A percentile compares a stretch with the other conserved stretches of the same genome.
Evolutionary conservation across 768 basidiomycete genomes (phyloP).

Genomic region (Naganishia friedmannii): DNA sequence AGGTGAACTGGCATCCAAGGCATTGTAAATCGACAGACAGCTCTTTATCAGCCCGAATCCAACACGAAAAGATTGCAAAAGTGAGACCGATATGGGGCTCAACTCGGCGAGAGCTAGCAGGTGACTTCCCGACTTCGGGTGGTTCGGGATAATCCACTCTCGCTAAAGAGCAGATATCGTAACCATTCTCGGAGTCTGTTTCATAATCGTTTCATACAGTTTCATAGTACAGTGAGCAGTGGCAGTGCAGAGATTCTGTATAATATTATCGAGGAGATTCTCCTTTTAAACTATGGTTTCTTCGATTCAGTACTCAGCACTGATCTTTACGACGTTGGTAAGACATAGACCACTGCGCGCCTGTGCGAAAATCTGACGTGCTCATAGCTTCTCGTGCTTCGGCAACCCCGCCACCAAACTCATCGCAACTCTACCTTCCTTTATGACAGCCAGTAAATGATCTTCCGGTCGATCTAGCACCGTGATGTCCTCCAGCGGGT

Average conservation of each 20-base stretch:
- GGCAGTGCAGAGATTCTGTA: no score
- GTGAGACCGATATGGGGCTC: slow-evolving; percentile 18
- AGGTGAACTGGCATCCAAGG: not conserved
- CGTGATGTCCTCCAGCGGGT: slow-evolving; percentile 56
- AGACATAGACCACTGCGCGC: not conserved
- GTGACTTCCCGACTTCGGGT: not conserved
- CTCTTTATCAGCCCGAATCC: not conserved
- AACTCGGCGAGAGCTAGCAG: slow-evolving; percentile 3
- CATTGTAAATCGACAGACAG: not conserved
- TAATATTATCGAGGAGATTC: no score
- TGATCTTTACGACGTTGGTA: no score
- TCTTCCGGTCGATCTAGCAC: slow-evolving; percentile 55
- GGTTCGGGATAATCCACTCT: slow-evolving; percentile 15
- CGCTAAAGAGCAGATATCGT: not conserved
- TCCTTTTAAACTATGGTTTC: no score
- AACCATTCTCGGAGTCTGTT: no score
- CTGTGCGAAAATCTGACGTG: not conserved
- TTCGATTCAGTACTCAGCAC: no score
- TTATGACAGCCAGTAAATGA: slow-evolving; percentile 53
- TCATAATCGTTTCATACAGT: no score
- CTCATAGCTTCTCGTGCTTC: slow-evolving; percentile 30
- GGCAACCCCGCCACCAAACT: slow-evolving; percentile 37
- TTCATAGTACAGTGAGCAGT: no score
- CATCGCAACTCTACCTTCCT: slow-evolving; percentile 44
- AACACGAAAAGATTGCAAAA: not conserved